Evolutionary conservation across 768 basidiomycete genomes (phyloP), one percentile per base, ranked within the genome.

Genomic region (Pisolithus albus): DNA sequence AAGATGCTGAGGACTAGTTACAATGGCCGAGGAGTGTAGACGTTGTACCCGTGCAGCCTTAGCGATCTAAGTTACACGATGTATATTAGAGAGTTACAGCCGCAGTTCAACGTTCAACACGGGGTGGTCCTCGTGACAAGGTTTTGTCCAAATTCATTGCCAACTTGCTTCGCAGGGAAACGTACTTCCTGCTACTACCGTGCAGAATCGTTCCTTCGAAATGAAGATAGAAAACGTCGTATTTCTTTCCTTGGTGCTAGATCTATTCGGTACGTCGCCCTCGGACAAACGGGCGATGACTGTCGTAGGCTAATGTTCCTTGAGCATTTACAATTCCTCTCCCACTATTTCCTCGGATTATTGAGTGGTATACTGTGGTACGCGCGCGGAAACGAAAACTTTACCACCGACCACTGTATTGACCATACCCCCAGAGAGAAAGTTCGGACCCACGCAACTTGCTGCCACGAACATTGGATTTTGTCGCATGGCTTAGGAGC

Each of bases 291-390:
- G 28, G 36, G 26, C 18, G 13, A 4, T 15, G 15, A 26, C 26
- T 37, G 45, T 3, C 46, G 50, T 45, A n/a, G n/a, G 16, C 26
- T 69, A 56, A 61, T 48, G 49, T 55, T 37, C 45, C 46, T n/a
- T 72, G 76, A 77, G 90, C 92, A 11, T 95, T 94, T 69, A 96
- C 92, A 21, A 88, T 95, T 43, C 93, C 92, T 9, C 76, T 97
- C n/a, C 95, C 95, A 19, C 80, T 97, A 28, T 97, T 97, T 68
- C 95, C 95, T n/a, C 82, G 94, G n/a, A 75, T 98, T 46, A 93
- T 96, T 40, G 86, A 94, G 70, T 92, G 88, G 88, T 94, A 92
- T 64, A 84, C 83, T 1, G 67, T 81, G 63, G 88, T 86, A 57
- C 60, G 80, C 67, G 39, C 15, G n/a, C 9, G 7, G 13, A 30